Evolutionary conservation across 805 yeast species (phyloP).

Genomic region (Myxozyma vanderwaltii): DNA sequence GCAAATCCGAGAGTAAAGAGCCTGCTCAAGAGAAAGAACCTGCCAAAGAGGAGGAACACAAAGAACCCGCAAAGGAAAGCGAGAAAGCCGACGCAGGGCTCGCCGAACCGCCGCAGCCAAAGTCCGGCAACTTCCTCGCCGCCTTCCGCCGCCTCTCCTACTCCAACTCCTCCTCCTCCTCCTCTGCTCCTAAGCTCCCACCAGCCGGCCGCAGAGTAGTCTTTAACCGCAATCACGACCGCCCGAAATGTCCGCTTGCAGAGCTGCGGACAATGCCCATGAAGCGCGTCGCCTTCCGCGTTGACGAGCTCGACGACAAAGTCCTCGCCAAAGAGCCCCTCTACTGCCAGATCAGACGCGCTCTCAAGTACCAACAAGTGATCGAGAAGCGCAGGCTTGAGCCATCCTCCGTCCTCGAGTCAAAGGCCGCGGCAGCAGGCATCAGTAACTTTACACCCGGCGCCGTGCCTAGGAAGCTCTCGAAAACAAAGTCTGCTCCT

Average conservation of each 20-base stretch:
- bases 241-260: constrained; percentile 26
- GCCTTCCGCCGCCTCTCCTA: constrained; percentile 22
- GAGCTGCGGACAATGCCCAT: constrained; percentile 15
- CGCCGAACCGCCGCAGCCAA: not conserved
- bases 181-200: not conserved
- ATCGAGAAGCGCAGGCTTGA: constrained; percentile 3
- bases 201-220: constrained; percentile 27
- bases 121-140: constrained; percentile 3
- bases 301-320: constrained; percentile 32
- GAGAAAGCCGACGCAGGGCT: not conserved
- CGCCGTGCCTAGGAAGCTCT: not conserved
- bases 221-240: constrained; percentile 25
- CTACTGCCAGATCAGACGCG: constrained; percentile 26
- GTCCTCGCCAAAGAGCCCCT: constrained; percentile 26
- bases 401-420: not conserved
- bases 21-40: not conserved
- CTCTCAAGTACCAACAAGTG: constrained; percentile 19
- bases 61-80: not conserved
- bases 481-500: too few species aligned
- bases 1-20: not conserved
- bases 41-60: not conserved
- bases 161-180: too few species aligned
- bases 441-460: constrained; percentile 2
- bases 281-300: constrained; percentile 31
- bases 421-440: constrained; percentile 2